Evolutionary conservation across 139 green algal genomes (phyloP).

Genomic region (Tetradesmus obliquus): DNA sequence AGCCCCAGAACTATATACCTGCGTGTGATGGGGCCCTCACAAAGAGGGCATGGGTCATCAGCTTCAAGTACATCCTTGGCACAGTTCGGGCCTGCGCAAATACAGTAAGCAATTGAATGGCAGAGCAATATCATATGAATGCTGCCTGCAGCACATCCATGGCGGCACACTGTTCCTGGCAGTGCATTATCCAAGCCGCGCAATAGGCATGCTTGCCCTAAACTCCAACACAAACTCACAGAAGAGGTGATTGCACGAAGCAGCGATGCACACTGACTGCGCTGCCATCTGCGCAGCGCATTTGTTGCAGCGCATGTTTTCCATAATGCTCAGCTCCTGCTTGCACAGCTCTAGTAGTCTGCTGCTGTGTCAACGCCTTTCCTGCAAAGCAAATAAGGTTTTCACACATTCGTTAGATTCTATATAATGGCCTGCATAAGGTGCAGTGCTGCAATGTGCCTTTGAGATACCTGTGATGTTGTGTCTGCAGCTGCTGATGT

Average conservation of each 20-base stretch:
- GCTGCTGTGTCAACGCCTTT: not conserved
- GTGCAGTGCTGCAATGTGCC: not conserved
- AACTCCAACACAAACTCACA: conserved; percentile 50
- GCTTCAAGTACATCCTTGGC: conserved; percentile 65
- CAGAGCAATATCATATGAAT: not conserved
- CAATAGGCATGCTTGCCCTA: not conserved
- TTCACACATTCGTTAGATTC: not conserved
- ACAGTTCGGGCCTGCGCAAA: conserved; percentile 43
- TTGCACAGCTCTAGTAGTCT: not conserved
- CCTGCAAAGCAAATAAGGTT: not conserved
- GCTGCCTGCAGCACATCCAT: not conserved
- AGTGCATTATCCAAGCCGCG: not conserved
- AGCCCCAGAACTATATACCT: conserved; percentile 39
- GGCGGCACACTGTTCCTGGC: not conserved
- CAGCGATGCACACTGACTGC: conserved; percentile 48
- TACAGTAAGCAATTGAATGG: not conserved
- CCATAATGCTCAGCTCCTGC: not conserved
- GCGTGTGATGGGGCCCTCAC: conserved; percentile 62
- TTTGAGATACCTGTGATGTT: not conserved
- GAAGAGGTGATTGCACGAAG: conserved; percentile 70
- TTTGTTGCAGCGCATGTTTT: not conserved
- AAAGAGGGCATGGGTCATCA: conserved; percentile 67
- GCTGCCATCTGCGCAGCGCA: conserved; percentile 3
- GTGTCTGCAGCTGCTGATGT: not conserved
- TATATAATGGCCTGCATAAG: not conserved